Percentiles rank a stretch among this genome's conserved stretches.
Conservation (phyloP, 2,329 filamentous ascomycete genomes). For the Neonectria faginata region DNA sequence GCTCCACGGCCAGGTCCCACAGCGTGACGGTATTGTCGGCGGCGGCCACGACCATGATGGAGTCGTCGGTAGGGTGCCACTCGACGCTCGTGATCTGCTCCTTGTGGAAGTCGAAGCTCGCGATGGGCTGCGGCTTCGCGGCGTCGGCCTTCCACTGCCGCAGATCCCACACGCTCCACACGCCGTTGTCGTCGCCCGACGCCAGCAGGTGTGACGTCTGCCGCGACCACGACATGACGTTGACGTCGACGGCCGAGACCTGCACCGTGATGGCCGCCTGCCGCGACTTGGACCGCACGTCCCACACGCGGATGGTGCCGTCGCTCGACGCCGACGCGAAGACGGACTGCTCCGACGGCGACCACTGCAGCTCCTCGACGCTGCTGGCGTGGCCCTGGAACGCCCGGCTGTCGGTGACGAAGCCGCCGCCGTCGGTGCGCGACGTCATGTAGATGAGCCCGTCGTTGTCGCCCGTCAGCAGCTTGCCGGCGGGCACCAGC, state of each 20-base stretch:
- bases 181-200: conserved; percentile 91
- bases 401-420: conserved; percentile 85
- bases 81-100: conserved; percentile 96
- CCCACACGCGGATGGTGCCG: conserved; percentile 96
- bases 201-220: conserved; percentile 91
- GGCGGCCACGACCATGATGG: conserved; percentile 90
- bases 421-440: conserved; percentile 86
- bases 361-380: conserved; percentile 97
- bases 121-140: conserved; percentile 81
- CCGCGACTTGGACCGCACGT: conserved; percentile 89
- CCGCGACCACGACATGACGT: conserved; percentile 95
- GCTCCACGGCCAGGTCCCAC: conserved; percentile 96
- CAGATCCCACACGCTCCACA: conserved; percentile 96
- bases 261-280: conserved; percentile 89
- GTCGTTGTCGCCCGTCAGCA: conserved; percentile 91
- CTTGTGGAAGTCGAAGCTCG: conserved; percentile 93
- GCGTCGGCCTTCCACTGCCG: conserved; percentile 84
- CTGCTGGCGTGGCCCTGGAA: conserved; percentile 87
- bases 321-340: conserved; percentile 96
- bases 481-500: conserved; percentile 78
- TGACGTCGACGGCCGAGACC: conserved; percentile 87
- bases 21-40: conserved; percentile 94
- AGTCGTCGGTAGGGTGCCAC: conserved; percentile 98
- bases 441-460: conserved; percentile 91
- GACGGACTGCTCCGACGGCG: conserved; percentile 89